Percentiles rank a stretch among this genome's conserved stretches.
These are phyloP conservation scores for Oropetium thomaeum DNA, from an alignment of 176 grass and related monocot genomes.

Conservation along the genomic window DNA sequence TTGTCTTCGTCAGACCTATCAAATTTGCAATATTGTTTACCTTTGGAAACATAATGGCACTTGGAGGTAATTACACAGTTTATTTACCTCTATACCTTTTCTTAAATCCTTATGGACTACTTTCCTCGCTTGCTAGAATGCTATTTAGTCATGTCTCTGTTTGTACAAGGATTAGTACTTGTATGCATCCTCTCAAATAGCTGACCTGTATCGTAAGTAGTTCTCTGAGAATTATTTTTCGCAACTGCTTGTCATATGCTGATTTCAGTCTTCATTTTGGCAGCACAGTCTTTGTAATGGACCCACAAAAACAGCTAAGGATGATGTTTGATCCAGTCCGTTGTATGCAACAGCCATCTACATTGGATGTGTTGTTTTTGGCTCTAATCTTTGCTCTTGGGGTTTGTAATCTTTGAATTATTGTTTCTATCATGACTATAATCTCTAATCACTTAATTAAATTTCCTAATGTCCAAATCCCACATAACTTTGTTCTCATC, in stretches of 20 bases:
- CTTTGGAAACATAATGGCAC: conserved; percentile 84
- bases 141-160: neutral
- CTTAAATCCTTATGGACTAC: neutral
- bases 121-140: neutral
- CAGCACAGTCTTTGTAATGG: conserved; percentile 90
- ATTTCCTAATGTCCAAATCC: neutral
- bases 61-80: conserved; percentile 69
- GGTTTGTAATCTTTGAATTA: no score
- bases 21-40: conserved; percentile 89
- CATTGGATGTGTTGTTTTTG: conserved; percentile 64
- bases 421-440: no score
- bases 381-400: conserved; percentile 79
- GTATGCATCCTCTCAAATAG: neutral
- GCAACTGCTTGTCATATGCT: conserved; percentile 37
- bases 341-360: conserved; percentile 77
- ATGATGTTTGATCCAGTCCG: conserved; percentile 94
- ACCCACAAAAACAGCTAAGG: conserved; percentile 57
- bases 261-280: conserved; percentile 47
- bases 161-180: neutral
- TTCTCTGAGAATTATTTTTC: neutral
- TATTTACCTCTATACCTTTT: conserved; percentile 10
- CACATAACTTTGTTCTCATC: neutral
- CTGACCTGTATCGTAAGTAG: neutral
- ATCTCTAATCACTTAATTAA: neutral
- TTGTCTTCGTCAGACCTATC: conserved; percentile 71